These are phyloP conservation scores for Cenchrus purpureus DNA, from an alignment of 176 grass and related monocot genomes.

Conservation along the genomic window DNA sequence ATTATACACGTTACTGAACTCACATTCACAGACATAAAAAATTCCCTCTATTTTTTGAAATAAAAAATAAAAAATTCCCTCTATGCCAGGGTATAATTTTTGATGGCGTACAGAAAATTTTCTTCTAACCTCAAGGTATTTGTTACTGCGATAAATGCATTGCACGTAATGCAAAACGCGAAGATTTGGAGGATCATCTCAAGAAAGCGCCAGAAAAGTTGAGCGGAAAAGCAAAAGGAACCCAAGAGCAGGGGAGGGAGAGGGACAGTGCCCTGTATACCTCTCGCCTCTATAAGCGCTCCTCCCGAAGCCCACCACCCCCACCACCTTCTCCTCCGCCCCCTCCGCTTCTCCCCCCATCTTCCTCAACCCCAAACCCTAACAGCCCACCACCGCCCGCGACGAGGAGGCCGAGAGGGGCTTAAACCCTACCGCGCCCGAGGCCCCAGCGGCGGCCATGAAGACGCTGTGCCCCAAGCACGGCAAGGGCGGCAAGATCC, in stretches of 20 bases:
- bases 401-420: background rate
- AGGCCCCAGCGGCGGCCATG: conserved; percentile 39
- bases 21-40: too few species aligned
- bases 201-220: background rate
- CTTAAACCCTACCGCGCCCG: conserved; percentile 23
- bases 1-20: too few species aligned
- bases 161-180: background rate
- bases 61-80: too few species aligned
- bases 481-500: conserved; percentile 61
- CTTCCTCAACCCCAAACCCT: background rate
- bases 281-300: conserved; percentile 24
- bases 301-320: conserved; percentile 17
- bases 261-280: background rate
- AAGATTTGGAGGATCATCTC: background rate
- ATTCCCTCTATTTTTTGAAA: too few species aligned
- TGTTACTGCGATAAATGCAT: background rate
- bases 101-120: too few species aligned
- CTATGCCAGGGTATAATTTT: too few species aligned
- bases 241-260: background rate
- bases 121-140: too few species aligned
- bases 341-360: background rate
- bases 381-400: conserved; percentile 5
- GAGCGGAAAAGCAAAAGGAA: conserved; percentile 4
- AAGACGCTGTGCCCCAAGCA: conserved; percentile 51
- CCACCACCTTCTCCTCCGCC: background rate